phyloP scores from a whole-genome alignment of 148 eudicot species.

The Amaranthus hypochondriacus region DNA sequence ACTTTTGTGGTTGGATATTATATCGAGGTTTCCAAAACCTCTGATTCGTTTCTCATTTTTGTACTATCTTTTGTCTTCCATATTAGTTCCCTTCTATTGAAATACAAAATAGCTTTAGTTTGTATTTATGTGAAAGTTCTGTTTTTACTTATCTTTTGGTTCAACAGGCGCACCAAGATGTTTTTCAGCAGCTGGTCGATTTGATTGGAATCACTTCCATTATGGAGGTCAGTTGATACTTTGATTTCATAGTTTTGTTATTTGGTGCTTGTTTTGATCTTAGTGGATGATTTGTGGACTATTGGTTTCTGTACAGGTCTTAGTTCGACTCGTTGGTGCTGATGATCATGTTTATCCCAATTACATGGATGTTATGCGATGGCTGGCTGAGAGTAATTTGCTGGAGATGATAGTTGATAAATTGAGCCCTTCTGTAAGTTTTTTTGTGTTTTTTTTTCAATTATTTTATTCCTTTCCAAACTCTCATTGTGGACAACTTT shows the following conservation, averaged over 20 bases:
- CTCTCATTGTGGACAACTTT: too few species aligned
- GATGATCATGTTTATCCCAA: slow-evolving; percentile 94
- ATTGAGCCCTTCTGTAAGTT: slow-evolving; percentile 68
- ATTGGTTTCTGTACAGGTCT: slow-evolving; percentile 47
- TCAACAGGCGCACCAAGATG: slow-evolving; percentile 79
- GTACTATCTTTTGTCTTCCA: neutral
- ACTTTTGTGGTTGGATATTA: neutral
- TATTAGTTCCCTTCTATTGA: neutral
- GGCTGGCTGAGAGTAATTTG: slow-evolving; percentile 89
- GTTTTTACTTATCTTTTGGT: slow-evolving; percentile 9
- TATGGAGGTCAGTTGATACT: slow-evolving; percentile 66
- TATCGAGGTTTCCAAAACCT: neutral
- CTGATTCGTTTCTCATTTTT: neutral
- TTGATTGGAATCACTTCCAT: slow-evolving; percentile 96
- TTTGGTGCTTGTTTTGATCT: slow-evolving; percentile 1
- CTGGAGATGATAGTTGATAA: slow-evolving; percentile 98
- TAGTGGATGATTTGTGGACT: neutral
- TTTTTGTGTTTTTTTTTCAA: neutral
- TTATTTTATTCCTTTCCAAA: too few species aligned
- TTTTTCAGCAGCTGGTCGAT: slow-evolving; percentile 80
- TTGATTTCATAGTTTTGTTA: neutral
- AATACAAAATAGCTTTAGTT: neutral
- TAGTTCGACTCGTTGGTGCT: slow-evolving; percentile 91
- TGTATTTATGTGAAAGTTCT: neutral
- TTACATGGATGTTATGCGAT: slow-evolving; percentile 82